phyloP scores from a whole-genome alignment of 495 filamentous ascomycete genomes.

The Hypoxylon subgilvum region DNA sequence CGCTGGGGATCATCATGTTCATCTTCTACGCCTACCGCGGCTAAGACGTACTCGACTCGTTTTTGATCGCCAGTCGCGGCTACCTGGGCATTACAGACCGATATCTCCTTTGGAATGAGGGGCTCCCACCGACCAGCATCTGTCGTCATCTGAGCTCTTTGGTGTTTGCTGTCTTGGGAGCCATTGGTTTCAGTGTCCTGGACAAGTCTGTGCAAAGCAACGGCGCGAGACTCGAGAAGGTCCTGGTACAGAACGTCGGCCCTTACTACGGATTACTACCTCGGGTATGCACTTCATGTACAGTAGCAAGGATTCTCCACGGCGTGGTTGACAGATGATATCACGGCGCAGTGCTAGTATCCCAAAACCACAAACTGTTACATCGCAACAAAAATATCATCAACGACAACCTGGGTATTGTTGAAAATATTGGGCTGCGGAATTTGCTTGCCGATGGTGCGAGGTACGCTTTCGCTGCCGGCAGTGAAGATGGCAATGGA shows the following conservation, averaged over 20 bases:
- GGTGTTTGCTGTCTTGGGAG: constrained; percentile 14
- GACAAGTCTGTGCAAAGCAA: too few species aligned
- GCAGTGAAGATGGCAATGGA: not conserved
- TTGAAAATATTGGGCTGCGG: not conserved
- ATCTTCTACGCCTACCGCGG: constrained; percentile 17
- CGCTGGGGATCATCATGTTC: constrained; percentile 17
- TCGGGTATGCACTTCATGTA: too few species aligned
- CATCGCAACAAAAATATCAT: constrained; percentile 24
- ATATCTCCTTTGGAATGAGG: constrained; percentile 7
- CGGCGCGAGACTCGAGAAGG: too few species aligned
- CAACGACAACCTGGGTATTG: not conserved
- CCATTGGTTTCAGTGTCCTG: constrained; percentile 8
- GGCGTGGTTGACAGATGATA: too few species aligned
- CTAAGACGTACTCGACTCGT: constrained; percentile 13
- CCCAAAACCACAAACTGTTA: constrained; percentile 13
- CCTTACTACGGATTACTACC: too few species aligned
- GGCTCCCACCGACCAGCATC: constrained; percentile 4
- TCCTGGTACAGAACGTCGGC: too few species aligned
- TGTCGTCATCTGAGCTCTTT: constrained; percentile 11
- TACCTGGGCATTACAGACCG: constrained; percentile 12
- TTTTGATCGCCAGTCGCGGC: constrained; percentile 9
- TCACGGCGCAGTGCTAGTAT: too few species aligned
- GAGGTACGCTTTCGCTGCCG: constrained; percentile 1
- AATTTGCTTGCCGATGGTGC: not conserved
- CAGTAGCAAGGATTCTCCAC: too few species aligned